phyloP scores from a whole-genome alignment of 306 rosid species.

The peach (Prunus persica) region Prunus_persica_NCBIv2 NC_034015.1:20766501-20767000 shows the following conservation, averaged over 20 bases:
- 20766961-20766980: neutral
- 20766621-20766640: slow-evolving; percentile 58
- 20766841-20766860: neutral
- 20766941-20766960: neutral
- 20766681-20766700: slow-evolving; percentile 37
- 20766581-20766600: slow-evolving; percentile 49
- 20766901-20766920: neutral
- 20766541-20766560: slow-evolving; percentile 75
- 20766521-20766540: slow-evolving; percentile 75
- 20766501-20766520: slow-evolving; percentile 22
- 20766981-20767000: neutral
- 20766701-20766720: slow-evolving; percentile 27
- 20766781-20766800: neutral
- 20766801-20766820: neutral
- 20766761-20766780: neutral
- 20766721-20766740: slow-evolving; percentile 2
- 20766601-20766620: slow-evolving; percentile 57
- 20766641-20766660: slow-evolving; percentile 57
- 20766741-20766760: neutral
- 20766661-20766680: slow-evolving; percentile 39
- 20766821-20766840: slow-evolving; percentile 4
- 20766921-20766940: no score
- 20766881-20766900: neutral
- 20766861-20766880: no score
- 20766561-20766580: slow-evolving; percentile 44